Evolutionary conservation across 139 green algal species (phyloP), one percentile per base, ranked within the genome.

Genomic region (Mesotaenium endlicherianum): DNA sequence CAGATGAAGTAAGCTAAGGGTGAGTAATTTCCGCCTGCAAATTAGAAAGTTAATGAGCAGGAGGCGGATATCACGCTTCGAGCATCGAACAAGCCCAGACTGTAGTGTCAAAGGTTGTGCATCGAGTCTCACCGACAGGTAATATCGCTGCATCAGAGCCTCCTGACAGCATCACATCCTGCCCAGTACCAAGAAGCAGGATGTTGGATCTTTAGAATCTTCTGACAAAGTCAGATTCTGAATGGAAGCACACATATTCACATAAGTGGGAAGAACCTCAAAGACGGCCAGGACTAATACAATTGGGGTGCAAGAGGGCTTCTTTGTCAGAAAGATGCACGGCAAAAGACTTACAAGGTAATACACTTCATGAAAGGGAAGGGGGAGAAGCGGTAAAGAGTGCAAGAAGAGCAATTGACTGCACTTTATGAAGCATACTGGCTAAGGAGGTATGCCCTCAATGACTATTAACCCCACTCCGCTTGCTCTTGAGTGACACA

Each of bases 71-170:
- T n/a, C n/a, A n/a, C n/a, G n/a, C n/a, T n/a, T n/a, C n/a, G n/a
- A n/a, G n/a, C n/a, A n/a, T n/a, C n/a, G n/a, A n/a, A n/a, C n/a
- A n/a, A n/a, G n/a, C n/a, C n/a, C n/a, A n/a, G n/a, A n/a, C n/a
- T n/a, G 20, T 34, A 64, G 50, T 64, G 14, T 74, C 4, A n/a
- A n/a, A n/a, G n/a, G n/a, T n/a, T n/a, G n/a, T n/a, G n/a, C n/a
- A n/a, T n/a, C n/a, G n/a, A n/a, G 11, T 3, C 77, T 74, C 3
- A 45, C 95, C 96, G 16, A 98, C 92, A 0, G 95, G 94, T 75
- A 97, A 95, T 86, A 99, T 96, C 55, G 96, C 93, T 2, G 97
- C 95, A 89, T 99, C 96, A 30, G 89, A 91, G 72, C 96, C 97
- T 70, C 96, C 97, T 6, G 91, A 92, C 26, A 99, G 57, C 86